phyloP scores from a whole-genome alignment of 2,329 filamentous ascomycete species.

The Cladosporium sp. region DNA sequence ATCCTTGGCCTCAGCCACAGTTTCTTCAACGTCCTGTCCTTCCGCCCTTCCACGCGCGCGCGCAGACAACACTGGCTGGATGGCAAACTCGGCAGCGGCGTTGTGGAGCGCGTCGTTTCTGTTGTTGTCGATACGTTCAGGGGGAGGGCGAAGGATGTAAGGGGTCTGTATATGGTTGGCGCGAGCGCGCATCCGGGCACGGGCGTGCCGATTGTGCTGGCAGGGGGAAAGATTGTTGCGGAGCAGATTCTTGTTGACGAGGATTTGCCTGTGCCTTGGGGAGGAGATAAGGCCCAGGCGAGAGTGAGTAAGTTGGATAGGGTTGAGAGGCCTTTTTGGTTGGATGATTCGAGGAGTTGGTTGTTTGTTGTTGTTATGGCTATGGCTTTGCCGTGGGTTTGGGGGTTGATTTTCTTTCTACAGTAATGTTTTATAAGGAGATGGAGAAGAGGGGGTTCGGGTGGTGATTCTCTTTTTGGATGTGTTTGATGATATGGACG shows the following conservation, averaged over 20 bases:
- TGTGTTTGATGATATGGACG: no score
- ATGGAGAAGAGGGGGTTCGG: no score
- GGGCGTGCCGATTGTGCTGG: conserved; percentile 68
- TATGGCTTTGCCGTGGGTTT: conserved; percentile 16
- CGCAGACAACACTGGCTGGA: conserved; percentile 43
- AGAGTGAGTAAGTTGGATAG: conserved; percentile 25
- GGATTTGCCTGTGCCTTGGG: conserved; percentile 39
- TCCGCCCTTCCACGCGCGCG: conserved; percentile 59
- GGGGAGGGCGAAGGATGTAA: conserved; percentile 34
- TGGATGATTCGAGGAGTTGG: conserved; percentile 24
- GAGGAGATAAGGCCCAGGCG: conserved; percentile 11
- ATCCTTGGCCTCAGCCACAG: conserved; percentile 68
- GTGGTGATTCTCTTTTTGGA: no score
- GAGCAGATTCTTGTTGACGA: conserved; percentile 47
- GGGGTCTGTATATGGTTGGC: conserved; percentile 64
- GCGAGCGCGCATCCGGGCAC: conserved; percentile 73
- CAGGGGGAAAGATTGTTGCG: conserved; percentile 60
- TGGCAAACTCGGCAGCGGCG: conserved; percentile 24
- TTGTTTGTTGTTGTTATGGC: conserved; percentile 18
- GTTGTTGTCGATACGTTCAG: conserved; percentile 23
- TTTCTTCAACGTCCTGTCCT: conserved; percentile 68
- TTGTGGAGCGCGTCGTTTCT: conserved; percentile 22
- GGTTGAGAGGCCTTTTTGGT: conserved; percentile 23
- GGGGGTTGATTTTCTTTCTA: conserved; percentile 14
- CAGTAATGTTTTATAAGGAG: no score